Percentiles rank a stretch among this genome's conserved stretches.
phyloP scores from a whole-genome alignment of 2,329 filamentous ascomycete species.

The Cryphonectria naterciae region DNA sequence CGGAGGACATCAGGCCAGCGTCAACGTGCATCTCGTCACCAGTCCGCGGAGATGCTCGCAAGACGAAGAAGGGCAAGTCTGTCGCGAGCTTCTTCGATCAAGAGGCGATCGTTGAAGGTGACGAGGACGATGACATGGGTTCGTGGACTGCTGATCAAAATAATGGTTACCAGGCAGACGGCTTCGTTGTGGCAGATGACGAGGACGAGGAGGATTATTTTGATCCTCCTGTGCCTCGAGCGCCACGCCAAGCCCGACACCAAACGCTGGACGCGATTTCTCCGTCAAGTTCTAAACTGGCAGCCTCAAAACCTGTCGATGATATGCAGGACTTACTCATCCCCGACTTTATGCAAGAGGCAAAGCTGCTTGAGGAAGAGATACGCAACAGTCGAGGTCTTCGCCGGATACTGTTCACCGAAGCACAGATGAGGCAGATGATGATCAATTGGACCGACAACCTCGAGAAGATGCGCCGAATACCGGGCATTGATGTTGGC shows the following conservation, averaged over 20 bases:
- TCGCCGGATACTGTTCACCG: slow-evolving; percentile 66
- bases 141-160: slow-evolving; percentile 38
- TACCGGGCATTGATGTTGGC: slow-evolving; percentile 65
- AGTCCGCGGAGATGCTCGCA: slow-evolving; percentile 39
- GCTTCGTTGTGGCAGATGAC: slow-evolving; percentile 44
- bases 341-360: slow-evolving; percentile 66
- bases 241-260: slow-evolving; percentile 40
- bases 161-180: slow-evolving; percentile 51
- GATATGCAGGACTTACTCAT: slow-evolving; percentile 67
- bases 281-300: slow-evolving; percentile 62
- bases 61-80: slow-evolving; percentile 42
- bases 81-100: slow-evolving; percentile 31
- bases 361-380: slow-evolving; percentile 61
- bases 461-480: slow-evolving; percentile 63
- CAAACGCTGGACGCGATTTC: slow-evolving; percentile 49
- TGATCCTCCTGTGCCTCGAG: slow-evolving; percentile 43
- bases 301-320: slow-evolving; percentile 51
- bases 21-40: slow-evolving; percentile 60
- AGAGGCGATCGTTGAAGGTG: slow-evolving; percentile 39
- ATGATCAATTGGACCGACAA: slow-evolving; percentile 68
- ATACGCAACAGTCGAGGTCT: slow-evolving; percentile 64
- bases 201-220: slow-evolving; percentile 51
- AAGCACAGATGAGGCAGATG: slow-evolving; percentile 73
- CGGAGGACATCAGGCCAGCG: slow-evolving; percentile 32
- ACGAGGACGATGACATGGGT: slow-evolving; percentile 43